Evolutionary conservation across 2,329 filamentous ascomycete species (phyloP).

Genomic region (Colletotrichum sidae): DNA sequence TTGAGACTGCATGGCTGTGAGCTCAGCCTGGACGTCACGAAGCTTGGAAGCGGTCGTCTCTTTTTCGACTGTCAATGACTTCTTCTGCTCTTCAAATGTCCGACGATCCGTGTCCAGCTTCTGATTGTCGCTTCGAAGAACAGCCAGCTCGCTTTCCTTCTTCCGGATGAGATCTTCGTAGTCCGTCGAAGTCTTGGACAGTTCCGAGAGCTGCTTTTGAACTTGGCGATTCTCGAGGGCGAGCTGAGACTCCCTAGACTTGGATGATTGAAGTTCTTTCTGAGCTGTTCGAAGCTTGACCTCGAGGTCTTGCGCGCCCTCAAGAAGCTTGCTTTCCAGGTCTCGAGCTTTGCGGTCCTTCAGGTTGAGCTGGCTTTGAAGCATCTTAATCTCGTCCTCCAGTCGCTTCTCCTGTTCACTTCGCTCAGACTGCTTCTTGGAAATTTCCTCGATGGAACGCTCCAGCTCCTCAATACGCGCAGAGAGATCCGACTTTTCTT

Average conservation of each 20-base stretch:
- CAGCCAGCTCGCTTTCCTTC: slow-evolving; percentile 91
- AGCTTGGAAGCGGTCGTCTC: slow-evolving; percentile 81
- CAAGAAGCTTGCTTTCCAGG: slow-evolving; percentile 84
- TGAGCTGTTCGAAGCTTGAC: slow-evolving; percentile 82
- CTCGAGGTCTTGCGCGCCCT: slow-evolving; percentile 89
- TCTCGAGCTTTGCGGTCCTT: slow-evolving; percentile 93
- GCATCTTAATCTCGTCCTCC: slow-evolving; percentile 87
- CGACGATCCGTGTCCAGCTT: slow-evolving; percentile 85
- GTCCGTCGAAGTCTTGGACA: slow-evolving; percentile 91
- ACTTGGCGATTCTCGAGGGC: slow-evolving; percentile 84
- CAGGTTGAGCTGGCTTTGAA: slow-evolving; percentile 87
- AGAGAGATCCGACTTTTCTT: slow-evolving; percentile 83
- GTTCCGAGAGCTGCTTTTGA: slow-evolving; percentile 84
- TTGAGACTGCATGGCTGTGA: slow-evolving; percentile 87
- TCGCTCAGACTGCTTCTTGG: slow-evolving; percentile 76
- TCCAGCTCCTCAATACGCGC: slow-evolving; percentile 77
- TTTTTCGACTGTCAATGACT: slow-evolving; percentile 77
- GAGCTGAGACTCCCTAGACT: slow-evolving; percentile 80
- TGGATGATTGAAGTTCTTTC: slow-evolving; percentile 82
- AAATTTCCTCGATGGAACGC: slow-evolving; percentile 75
- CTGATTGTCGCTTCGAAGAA: slow-evolving; percentile 86
- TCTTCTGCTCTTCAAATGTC: slow-evolving; percentile 82
- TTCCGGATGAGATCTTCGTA: slow-evolving; percentile 94
- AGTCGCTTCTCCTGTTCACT: slow-evolving; percentile 82
- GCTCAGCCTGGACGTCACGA: slow-evolving; percentile 87